Evolutionary conservation across 306 rosid species (phyloP).

Genomic region (Begonia loranthoides): DNA sequence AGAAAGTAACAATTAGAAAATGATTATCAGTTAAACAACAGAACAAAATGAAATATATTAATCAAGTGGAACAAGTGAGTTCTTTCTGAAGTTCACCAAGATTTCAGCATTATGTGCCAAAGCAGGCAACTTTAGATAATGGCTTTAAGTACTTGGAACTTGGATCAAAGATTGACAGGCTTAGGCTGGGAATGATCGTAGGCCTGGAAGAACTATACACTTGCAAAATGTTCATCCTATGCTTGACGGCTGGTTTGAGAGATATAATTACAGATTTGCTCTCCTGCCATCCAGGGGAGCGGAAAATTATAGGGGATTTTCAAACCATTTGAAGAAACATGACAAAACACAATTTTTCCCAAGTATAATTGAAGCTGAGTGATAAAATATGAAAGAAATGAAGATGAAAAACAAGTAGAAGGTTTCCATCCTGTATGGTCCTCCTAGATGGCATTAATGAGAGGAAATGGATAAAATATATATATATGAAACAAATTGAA

Average conservation of each 20-base stretch:
- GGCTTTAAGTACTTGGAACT: constrained; percentile 23
- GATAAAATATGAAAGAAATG: too few relatives aligned
- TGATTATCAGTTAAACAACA: not conserved
- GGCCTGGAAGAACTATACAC: constrained; percentile 41
- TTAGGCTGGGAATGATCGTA: constrained; percentile 36
- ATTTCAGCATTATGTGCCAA: constrained; percentile 43
- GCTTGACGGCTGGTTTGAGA: constrained; percentile 49
- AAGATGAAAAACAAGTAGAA: too few relatives aligned
- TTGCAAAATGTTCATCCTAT: constrained; percentile 41
- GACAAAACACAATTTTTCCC: not conserved
- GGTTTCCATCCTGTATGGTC: too few relatives aligned
- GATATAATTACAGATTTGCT: constrained; percentile 63
- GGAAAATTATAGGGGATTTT: constrained; percentile 24
- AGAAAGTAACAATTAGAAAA: not conserved
- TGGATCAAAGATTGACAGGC: constrained; percentile 23
- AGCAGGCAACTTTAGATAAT: constrained; percentile 34
- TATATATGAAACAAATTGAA: too few relatives aligned
- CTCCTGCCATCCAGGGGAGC: constrained; percentile 60
- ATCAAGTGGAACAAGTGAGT: constrained; percentile 16
- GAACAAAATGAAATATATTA: not conserved
- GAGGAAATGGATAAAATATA: too few relatives aligned
- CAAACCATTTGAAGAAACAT: constrained; percentile 1
- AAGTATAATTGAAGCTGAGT: too few relatives aligned
- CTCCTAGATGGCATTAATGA: too few relatives aligned
- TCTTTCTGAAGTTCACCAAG: constrained; percentile 47